Evolutionary conservation across 2,329 filamentous ascomycete species (phyloP).

Genomic region (Aspergillus clavatus): DNA sequence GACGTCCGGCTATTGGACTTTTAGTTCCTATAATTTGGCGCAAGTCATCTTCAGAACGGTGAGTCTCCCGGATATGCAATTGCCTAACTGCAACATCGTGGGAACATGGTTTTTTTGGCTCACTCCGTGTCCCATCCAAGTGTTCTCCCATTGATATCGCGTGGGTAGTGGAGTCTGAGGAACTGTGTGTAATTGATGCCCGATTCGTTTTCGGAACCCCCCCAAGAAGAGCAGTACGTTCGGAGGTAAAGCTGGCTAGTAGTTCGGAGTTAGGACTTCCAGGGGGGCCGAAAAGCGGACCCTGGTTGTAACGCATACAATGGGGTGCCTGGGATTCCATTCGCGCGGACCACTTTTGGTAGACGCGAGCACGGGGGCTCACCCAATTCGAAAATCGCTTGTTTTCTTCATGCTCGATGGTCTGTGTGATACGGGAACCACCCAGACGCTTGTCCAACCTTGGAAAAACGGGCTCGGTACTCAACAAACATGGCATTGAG

Average conservation of each 20-base stretch:
- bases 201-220: neutral
- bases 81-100: neutral
- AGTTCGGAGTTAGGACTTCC: slow-evolving; percentile 32
- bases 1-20: neutral
- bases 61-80: neutral
- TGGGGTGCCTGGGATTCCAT: slow-evolving; percentile 31
- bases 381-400: neutral
- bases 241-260: slow-evolving; percentile 19
- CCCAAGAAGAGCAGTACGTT: slow-evolving; percentile 3
- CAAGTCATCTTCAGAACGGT: neutral
- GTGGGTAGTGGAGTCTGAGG: neutral
- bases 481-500: slow-evolving; percentile 17
- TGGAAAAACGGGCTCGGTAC: neutral
- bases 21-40: neutral
- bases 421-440: neutral
- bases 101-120: too few relatives aligned
- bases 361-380: slow-evolving; percentile 19
- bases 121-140: neutral
- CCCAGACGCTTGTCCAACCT: neutral
- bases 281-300: slow-evolving; percentile 28
- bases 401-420: neutral
- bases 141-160: neutral
- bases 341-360: slow-evolving; percentile 34
- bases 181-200: neutral
- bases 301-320: slow-evolving; percentile 10